phyloP scores from a whole-genome alignment of 257 asterid genomes.

The Primulina tabacum region DNA sequence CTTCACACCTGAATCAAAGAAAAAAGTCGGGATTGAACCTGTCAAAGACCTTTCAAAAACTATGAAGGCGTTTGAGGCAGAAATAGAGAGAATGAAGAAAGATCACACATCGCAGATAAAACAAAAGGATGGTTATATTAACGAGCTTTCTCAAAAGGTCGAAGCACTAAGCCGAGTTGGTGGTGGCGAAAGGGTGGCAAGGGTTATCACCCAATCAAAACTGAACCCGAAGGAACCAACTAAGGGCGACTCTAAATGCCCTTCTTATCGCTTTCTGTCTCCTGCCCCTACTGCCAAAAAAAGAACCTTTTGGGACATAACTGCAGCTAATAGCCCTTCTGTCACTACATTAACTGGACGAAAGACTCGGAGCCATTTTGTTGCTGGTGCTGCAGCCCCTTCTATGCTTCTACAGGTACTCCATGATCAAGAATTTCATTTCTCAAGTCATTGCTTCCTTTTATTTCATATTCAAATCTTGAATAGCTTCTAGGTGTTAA shows the following conservation, averaged over 20 bases:
- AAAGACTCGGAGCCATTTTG: constrained; percentile 57
- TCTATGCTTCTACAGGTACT: constrained; percentile 69
- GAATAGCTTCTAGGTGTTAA: background rate
- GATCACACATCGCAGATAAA: constrained; percentile 48
- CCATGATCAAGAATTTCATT: background rate
- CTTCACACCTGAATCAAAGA: constrained; percentile 55
- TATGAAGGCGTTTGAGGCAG: constrained; percentile 46
- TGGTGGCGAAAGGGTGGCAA: constrained; percentile 28
- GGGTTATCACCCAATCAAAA: constrained; percentile 37
- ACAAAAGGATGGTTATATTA: constrained; percentile 43
- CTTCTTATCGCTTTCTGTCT: constrained; percentile 42
- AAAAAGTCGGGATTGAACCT: constrained; percentile 33
- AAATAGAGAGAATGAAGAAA: constrained; percentile 50
- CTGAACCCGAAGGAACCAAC: constrained; percentile 33
- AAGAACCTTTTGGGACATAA: constrained; percentile 62
- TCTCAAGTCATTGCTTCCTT: constrained; percentile 5
- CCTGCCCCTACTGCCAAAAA: constrained; percentile 60
- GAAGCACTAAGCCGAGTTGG: constrained; percentile 32
- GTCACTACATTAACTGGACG: constrained; percentile 46
- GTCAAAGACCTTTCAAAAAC: constrained; percentile 37
- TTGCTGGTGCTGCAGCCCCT: constrained; percentile 38
- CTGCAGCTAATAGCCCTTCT: constrained; percentile 59
- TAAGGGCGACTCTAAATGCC: constrained; percentile 39
- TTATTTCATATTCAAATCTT: constrained; percentile 29
- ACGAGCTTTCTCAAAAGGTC: constrained; percentile 41